Percentiles rank a stretch among this genome's conserved stretches.
Evolutionary conservation across 75 land plant species (phyloP).

Genomic region (Cunninghamia lanceolata): DNA sequence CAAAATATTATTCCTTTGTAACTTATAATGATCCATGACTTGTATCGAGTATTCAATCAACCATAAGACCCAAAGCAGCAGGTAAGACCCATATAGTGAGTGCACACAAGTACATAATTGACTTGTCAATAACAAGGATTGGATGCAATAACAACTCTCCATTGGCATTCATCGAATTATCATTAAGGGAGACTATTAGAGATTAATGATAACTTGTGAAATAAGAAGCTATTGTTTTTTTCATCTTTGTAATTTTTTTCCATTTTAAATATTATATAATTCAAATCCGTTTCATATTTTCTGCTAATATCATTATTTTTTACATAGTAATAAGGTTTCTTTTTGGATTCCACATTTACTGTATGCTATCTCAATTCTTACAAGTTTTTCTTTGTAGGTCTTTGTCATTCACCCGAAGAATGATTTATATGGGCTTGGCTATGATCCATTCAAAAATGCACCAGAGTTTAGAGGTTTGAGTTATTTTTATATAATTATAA

Average conservation of each 20-base stretch:
- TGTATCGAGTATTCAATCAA: background rate
- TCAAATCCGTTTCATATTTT: background rate
- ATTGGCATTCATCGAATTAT: background rate
- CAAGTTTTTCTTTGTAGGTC: constrained; percentile 34
- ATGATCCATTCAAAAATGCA: constrained; percentile 88
- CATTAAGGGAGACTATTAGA: background rate
- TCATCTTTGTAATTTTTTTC: background rate
- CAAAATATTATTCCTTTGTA: background rate
- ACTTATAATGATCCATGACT: background rate
- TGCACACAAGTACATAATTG: background rate
- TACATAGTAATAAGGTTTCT: background rate
- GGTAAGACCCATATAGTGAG: background rate
- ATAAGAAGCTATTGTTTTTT: background rate
- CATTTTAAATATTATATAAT: background rate
- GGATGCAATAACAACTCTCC: background rate
- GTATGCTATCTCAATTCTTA: background rate
- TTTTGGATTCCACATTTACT: background rate
- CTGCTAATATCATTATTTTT: background rate
- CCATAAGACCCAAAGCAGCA: background rate
- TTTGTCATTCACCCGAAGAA: constrained; percentile 78
- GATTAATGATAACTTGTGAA: background rate
- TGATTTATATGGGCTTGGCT: constrained; percentile 88
- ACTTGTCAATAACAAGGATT: background rate
- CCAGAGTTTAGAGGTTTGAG: constrained; percentile 88
- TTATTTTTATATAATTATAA: constrained; percentile 1